Percentiles rank a stretch among this genome's conserved stretches.
phyloP scores from a whole-genome alignment of 2,329 filamentous ascomycete genomes.

The Onygena corvina region DNA sequence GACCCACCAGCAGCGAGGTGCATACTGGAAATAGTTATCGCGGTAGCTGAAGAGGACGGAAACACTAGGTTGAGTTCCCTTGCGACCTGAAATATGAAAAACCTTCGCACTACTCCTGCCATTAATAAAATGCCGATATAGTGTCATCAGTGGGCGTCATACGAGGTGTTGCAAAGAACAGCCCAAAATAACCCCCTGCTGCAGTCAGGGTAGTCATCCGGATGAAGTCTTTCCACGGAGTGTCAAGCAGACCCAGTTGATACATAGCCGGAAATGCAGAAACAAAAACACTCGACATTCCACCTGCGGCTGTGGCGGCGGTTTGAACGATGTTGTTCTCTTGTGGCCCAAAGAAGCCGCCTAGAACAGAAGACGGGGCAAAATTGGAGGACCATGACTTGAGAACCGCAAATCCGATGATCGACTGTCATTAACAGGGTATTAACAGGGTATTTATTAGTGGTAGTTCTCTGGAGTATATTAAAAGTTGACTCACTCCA shows the following conservation, averaged over 20 bases:
- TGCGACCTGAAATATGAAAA: slow-evolving; percentile 46
- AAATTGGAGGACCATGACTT: slow-evolving; percentile 32
- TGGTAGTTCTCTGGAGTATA: no score
- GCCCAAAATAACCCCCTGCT: slow-evolving; percentile 38
- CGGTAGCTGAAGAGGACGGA: slow-evolving; percentile 48
- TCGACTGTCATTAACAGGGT: slow-evolving; percentile 19
- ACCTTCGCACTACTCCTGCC: slow-evolving; percentile 42
- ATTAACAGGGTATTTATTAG: background rate
- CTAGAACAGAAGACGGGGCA: slow-evolving; percentile 18
- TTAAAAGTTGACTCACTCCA: slow-evolving; percentile 10
- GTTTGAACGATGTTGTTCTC: slow-evolving; percentile 41
- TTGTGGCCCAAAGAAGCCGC: slow-evolving; percentile 32
- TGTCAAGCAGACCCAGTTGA: slow-evolving; percentile 30
- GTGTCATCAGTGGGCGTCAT: slow-evolving; percentile 14
- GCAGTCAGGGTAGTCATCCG: slow-evolving; percentile 14
- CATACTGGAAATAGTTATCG: slow-evolving; percentile 52
- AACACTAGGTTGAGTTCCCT: slow-evolving; percentile 47
- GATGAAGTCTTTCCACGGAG: slow-evolving; percentile 13
- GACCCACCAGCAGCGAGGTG: slow-evolving; percentile 45
- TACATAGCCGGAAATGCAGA: slow-evolving; percentile 37
- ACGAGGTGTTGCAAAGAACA: slow-evolving; percentile 49
- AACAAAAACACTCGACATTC: slow-evolving; percentile 34
- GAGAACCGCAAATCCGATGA: slow-evolving; percentile 35
- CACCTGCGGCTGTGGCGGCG: slow-evolving; percentile 35
- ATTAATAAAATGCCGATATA: slow-evolving; percentile 3